Conservation (phyloP, 2,329 filamentous ascomycete species). For the Kalmusia sp. region DNA sequence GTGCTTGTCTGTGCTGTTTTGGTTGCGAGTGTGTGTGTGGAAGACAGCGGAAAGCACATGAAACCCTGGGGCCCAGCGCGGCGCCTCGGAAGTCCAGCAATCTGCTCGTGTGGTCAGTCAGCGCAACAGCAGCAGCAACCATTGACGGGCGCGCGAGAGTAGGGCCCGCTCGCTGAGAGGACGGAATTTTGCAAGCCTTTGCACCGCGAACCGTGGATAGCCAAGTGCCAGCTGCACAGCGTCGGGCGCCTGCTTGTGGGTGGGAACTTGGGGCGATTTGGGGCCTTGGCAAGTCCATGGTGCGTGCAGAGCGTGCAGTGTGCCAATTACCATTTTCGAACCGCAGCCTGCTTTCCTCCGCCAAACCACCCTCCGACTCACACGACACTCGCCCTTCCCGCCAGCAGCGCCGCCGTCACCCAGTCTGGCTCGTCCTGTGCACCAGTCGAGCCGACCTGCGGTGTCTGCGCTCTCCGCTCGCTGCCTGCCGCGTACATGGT, state of each 20-base stretch:
- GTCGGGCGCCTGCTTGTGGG: not conserved
- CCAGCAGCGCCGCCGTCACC: constrained; percentile 40
- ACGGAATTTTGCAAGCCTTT: not conserved
- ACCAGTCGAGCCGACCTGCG: constrained; percentile 50
- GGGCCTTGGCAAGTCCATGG: not conserved
- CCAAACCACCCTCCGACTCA: constrained; percentile 16
- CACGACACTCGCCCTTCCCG: constrained; percentile 21
- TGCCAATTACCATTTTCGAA: not conserved
- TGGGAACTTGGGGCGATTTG: not conserved
- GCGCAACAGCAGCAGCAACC: too few species aligned
- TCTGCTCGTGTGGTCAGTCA: too few species aligned
- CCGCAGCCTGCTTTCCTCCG: constrained; percentile 6
- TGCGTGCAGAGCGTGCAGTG: constrained; percentile 1
- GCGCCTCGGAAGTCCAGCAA: too few species aligned
- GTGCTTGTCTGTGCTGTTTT: constrained; percentile 1
- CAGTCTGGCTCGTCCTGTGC: constrained; percentile 55
- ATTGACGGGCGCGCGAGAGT: not conserved
- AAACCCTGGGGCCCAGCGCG: not conserved
- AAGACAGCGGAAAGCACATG: not conserved
- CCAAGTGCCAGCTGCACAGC: too few species aligned
- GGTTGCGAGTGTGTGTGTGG: constrained; percentile 1
- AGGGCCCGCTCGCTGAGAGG: not conserved
- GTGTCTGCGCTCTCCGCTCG: constrained; percentile 41
- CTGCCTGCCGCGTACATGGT: constrained; percentile 52
- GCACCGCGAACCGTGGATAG: not conserved